These are phyloP conservation scores for Saccharomycopsis schoenii DNA, from an alignment of 805 yeast species.

Conservation along the genomic window DNA sequence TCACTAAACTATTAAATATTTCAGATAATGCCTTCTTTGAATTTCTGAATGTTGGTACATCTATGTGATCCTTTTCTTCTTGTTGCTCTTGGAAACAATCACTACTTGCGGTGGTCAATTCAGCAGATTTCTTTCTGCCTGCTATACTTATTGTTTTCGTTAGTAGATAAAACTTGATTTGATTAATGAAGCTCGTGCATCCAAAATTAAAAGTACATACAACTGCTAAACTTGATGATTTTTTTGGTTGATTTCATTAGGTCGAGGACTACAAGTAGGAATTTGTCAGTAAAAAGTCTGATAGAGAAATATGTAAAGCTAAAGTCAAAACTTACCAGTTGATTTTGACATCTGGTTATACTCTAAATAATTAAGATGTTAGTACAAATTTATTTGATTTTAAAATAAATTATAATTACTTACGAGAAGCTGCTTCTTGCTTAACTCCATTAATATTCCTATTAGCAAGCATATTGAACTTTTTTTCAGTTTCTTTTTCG, in stretches of 20 bases:
- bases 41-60: conserved; percentile 16
- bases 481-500: neutral
- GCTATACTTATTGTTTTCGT: neutral
- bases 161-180: neutral
- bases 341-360: neutral
- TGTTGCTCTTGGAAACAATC: neutral
- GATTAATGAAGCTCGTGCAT: no score
- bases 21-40: conserved; percentile 1
- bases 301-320: neutral
- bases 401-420: neutral
- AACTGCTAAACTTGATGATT: neutral
- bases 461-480: neutral
- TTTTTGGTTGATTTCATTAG: neutral
- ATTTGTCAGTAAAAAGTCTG: neutral
- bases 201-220: neutral
- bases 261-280: neutral
- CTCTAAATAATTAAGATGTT: neutral
- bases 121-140: neutral
- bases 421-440: neutral
- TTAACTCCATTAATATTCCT: neutral
- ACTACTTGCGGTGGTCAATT: neutral
- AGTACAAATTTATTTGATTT: neutral
- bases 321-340: neutral
- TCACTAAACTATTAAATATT: conserved; percentile 5
- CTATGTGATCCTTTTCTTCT: neutral